Base-by-base conservation (phyloP, 805 yeast genomes). In the Wickerhamomyces queroliae region DNA sequence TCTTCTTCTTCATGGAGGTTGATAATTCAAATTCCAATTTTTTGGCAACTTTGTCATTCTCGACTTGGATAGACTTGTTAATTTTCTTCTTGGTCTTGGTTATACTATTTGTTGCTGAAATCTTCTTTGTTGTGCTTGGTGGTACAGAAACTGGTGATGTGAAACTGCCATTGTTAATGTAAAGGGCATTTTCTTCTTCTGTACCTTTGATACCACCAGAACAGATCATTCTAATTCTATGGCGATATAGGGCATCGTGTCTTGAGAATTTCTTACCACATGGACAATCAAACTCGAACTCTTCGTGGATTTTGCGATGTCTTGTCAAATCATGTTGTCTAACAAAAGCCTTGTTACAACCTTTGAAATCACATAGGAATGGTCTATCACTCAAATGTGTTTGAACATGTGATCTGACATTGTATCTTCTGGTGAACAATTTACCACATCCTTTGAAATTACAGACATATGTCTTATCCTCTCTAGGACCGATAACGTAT, bases 301-400 rank as follows among this genome's bases (percentile, higher is more conserved):
- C 89, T 39, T 77, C 71, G 57, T 93, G 99, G 13, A 90, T 85
- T 58, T 86, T 87, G 48, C 78, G 80, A 56, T 93, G 99, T 44
- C 99, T 75, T 44, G 87, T 76, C 50, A 93, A 69, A 62, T 93
- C 99, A 57, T 93, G 99, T 46, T 91, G 96, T 46, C 99, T 74
- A 19, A 93, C 99, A 66, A 93, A 93, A 28, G 86, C 76, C 50
- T 90, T 86, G 4, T 76, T 73, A 61, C 99, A 93, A 32, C 70
- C 69, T 3, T 67, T 67, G 33, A 45, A 49, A 29, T 67, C 70
- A 64, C 99, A 93, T 0, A 72, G 66, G 62, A 87, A 91, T 1
- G 99, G 99, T 46, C 97, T 69, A 59, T 95, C 99, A 58, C 91
- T 81, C 36, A 93, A 64, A 67, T 93, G 99, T 1, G 99, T 93